Conservation (phyloP, 2,329 filamentous ascomycete genomes). For the Dothistroma pini region DNA sequence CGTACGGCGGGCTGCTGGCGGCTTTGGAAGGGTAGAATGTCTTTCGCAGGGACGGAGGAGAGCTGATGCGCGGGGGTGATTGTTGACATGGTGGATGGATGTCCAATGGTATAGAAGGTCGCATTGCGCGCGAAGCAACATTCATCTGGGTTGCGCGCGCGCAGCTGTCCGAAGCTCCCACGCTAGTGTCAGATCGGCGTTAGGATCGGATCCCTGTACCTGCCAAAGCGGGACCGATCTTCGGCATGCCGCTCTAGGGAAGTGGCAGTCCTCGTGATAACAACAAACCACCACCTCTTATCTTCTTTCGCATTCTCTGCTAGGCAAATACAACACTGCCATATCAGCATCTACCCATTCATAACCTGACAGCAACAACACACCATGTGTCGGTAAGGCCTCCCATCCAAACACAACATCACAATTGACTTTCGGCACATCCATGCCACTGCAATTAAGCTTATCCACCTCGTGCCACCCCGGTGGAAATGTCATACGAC, state of each 20-base stretch:
- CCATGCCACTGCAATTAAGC: conserved; percentile 2
- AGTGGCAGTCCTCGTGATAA: not conserved
- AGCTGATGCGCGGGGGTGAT: conserved; percentile 27
- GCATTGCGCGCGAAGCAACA: not conserved
- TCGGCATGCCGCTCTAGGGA: not conserved
- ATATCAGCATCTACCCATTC: not conserved
- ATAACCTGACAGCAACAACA: not conserved
- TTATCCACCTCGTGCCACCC: not conserved
- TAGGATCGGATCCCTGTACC: not conserved
- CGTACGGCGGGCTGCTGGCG: conserved; percentile 82
- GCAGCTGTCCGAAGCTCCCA: not conserved
- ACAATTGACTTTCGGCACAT: conserved; percentile 32
- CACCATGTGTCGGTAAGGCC: conserved; percentile 34
- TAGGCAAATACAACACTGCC: not conserved
- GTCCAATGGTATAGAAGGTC: not conserved
- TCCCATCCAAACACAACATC: not conserved
- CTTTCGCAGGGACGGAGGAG: conserved; percentile 25
- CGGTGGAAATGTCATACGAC: not conserved
- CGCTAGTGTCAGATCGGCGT: not conserved
- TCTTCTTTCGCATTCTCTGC: not conserved
- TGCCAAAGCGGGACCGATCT: not conserved
- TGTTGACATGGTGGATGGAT: conserved; percentile 25
- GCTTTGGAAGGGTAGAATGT: conserved; percentile 67
- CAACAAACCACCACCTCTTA: not conserved
- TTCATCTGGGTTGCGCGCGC: conserved; percentile 1